These are phyloP conservation scores for Stipa capillata DNA, from an alignment of 176 grass and related monocot species.

Conservation along the genomic window DNA sequence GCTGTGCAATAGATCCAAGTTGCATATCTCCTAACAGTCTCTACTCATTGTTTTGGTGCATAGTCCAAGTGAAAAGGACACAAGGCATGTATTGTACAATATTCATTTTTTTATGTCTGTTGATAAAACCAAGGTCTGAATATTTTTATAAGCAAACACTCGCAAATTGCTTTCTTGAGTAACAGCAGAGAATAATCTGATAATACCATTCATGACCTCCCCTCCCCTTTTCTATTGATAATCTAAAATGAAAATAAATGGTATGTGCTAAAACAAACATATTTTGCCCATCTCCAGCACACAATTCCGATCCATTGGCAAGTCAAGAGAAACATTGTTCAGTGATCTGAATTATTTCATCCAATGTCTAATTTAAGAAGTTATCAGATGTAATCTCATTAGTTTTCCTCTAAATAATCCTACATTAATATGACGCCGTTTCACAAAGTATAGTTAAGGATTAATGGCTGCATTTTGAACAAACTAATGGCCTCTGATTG, in stretches of 20 bases:
- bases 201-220: not conserved
- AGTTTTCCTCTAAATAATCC: not conserved
- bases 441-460: not conserved
- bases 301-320: not conserved
- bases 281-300: not conserved
- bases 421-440: not conserved
- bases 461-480: not conserved
- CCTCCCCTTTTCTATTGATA: not conserved
- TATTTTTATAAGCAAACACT: not conserved
- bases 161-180: not conserved
- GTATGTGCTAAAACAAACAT: not conserved
- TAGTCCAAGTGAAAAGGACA: constrained; percentile 8
- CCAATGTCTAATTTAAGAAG: not conserved
- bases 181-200: not conserved
- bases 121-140: constrained; percentile 16
- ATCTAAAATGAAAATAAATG: not conserved
- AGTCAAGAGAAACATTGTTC: not conserved
- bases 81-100: not conserved
- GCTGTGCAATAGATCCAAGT: no score
- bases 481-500: not conserved
- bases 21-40: no score
- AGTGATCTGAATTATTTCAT: not conserved
- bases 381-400: not conserved
- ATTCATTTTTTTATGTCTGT: not conserved
- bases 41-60: not conserved